Percentiles rank a stretch among this genome's conserved stretches.
phyloP scores from a whole-genome alignment of 768 basidiomycete genomes.

The Goffeauzyma gilvescens region DNA sequence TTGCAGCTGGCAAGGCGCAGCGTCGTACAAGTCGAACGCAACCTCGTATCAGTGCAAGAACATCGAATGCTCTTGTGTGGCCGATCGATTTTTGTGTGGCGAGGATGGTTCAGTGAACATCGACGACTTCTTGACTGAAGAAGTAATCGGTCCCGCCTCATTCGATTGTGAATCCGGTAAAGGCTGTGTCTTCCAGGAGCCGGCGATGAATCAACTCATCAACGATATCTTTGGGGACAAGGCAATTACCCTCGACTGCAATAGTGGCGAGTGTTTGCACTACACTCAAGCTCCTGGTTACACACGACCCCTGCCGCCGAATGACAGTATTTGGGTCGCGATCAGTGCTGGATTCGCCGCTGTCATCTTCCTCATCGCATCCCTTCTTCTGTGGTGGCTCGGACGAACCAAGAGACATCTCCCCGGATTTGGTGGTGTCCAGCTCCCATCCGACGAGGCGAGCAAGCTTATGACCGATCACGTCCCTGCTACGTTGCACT shows the following conservation, averaged over 20 bases:
- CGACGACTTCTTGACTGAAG: slow-evolving; percentile 70
- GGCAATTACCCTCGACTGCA: slow-evolving; percentile 68
- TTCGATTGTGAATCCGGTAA: slow-evolving; percentile 57
- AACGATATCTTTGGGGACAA: slow-evolving; percentile 79
- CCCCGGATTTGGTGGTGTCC: slow-evolving; percentile 37
- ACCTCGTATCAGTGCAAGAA: slow-evolving; percentile 65
- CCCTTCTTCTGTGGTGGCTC: slow-evolving; percentile 68
- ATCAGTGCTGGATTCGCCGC: slow-evolving; percentile 64
- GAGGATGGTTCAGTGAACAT: slow-evolving; percentile 90
- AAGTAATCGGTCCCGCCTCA: slow-evolving; percentile 72
- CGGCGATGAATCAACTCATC: slow-evolving; percentile 90
- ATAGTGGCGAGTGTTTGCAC: slow-evolving; percentile 83
- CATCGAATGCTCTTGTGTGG: slow-evolving; percentile 81
- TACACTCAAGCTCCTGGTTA: slow-evolving; percentile 91
- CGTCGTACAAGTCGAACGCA: slow-evolving; percentile 42
- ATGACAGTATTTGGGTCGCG: slow-evolving; percentile 63
- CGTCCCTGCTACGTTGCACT: slow-evolving; percentile 82
- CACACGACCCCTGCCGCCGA: slow-evolving; percentile 58
- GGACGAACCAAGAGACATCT: slow-evolving; percentile 48
- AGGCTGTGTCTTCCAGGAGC: slow-evolving; percentile 81
- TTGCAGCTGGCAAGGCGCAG: slow-evolving; percentile 37
- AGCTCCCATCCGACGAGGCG: slow-evolving; percentile 57
- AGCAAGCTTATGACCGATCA: slow-evolving; percentile 81
- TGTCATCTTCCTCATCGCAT: slow-evolving; percentile 48
- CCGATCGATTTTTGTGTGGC: slow-evolving; percentile 81